Conservation (phyloP, 352 stramenopile genomes). For the Phytophthora citricola region DNA sequence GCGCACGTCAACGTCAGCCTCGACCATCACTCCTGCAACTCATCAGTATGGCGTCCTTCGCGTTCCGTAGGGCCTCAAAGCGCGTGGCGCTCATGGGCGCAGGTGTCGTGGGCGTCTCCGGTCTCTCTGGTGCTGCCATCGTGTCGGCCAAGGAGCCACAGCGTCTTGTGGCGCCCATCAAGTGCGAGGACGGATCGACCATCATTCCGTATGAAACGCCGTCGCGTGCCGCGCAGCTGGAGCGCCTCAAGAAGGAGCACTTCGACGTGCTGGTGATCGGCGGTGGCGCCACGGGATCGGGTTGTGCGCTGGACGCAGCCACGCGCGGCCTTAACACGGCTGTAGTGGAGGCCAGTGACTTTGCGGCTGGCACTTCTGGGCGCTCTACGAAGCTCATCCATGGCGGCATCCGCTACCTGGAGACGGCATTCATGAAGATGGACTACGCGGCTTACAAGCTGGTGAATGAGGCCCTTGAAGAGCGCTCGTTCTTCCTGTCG, state of each 20-base stretch:
- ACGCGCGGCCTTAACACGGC: slow-evolving; percentile 94
- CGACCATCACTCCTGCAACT: slow-evolving; percentile 10
- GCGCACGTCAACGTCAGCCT: slow-evolving; percentile 20
- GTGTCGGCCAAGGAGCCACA: slow-evolving; percentile 77
- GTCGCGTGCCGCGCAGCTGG: slow-evolving; percentile 69
- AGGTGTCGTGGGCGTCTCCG: slow-evolving; percentile 50
- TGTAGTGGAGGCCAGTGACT: slow-evolving; percentile 93
- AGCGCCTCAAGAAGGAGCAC: slow-evolving; percentile 86
- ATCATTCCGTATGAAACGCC: slow-evolving; percentile 88
- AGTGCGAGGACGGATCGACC: slow-evolving; percentile 83
- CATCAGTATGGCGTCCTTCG: slow-evolving; percentile 61
- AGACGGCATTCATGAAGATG: slow-evolving; percentile 94
- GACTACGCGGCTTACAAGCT: slow-evolving; percentile 92
- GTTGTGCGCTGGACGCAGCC: slow-evolving; percentile 90
- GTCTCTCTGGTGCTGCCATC: slow-evolving; percentile 65
- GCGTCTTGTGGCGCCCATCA: slow-evolving; percentile 78
- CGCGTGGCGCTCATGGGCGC: slow-evolving; percentile 61
- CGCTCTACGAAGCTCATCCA: slow-evolving; percentile 97
- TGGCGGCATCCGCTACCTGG: slow-evolving; percentile 95
- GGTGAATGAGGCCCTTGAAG: slow-evolving; percentile 93
- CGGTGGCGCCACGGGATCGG: slow-evolving; percentile 92
- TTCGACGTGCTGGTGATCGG: slow-evolving; percentile 96
- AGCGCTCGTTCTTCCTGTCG: slow-evolving; percentile 93
- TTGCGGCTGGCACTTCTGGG: slow-evolving; percentile 92
- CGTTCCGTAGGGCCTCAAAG: slow-evolving; percentile 62